phyloP scores from a whole-genome alignment of 345 rosid genomes.

The Arabidopsis arenosa region DNA sequence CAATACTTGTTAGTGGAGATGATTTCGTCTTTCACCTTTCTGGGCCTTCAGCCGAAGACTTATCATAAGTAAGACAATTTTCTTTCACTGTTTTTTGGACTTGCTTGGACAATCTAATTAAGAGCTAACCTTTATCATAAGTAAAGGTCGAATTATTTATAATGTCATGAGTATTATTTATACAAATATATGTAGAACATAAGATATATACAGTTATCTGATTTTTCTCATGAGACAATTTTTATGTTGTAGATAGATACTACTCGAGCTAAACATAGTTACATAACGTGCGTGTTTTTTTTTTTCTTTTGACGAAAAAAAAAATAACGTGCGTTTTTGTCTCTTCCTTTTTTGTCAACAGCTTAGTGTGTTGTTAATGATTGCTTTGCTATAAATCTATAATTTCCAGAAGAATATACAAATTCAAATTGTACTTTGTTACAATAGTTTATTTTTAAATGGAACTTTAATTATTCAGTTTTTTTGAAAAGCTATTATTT shows the following conservation, averaged over 20 bases:
- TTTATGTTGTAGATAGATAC: background rate
- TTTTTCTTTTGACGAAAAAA: too few relatives aligned
- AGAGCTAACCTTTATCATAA: background rate
- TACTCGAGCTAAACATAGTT: background rate
- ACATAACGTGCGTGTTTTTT: too few relatives aligned
- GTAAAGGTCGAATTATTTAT: background rate
- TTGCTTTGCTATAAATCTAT: slow-evolving; percentile 9
- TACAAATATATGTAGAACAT: too few relatives aligned
- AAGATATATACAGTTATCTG: background rate
- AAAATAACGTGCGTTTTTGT: too few relatives aligned
- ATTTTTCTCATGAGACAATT: background rate
- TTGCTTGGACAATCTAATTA: background rate
- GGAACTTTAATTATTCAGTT: slow-evolving; percentile 13
- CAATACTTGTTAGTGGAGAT: background rate
- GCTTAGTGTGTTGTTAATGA: slow-evolving; percentile 11
- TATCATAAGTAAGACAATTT: too few relatives aligned
- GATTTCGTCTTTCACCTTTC: background rate
- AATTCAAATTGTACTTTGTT: slow-evolving; percentile 9
- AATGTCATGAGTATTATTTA: too few relatives aligned
- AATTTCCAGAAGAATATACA: background rate
- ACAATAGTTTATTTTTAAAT: background rate
- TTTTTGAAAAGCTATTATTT: background rate
- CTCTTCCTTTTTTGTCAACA: background rate
- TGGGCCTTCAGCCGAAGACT: slow-evolving; percentile 14
- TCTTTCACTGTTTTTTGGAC: background rate